Evolutionary conservation across 768 basidiomycete species (phyloP).

Genomic region (Agrocybe pediades): DNA sequence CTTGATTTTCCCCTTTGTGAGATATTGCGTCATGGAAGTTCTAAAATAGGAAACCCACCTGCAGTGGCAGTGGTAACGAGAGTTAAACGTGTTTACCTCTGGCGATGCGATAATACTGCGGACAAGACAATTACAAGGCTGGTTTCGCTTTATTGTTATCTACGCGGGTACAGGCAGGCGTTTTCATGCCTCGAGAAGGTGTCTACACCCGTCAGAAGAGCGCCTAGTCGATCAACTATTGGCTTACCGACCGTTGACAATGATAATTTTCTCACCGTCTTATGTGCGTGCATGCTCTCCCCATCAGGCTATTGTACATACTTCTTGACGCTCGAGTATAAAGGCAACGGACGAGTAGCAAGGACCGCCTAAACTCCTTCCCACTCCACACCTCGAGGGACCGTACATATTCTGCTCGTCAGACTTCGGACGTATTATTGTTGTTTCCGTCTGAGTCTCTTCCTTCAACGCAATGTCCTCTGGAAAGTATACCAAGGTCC

Average conservation of each 20-base stretch:
- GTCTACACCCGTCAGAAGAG: neutral
- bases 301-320: no score
- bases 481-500: constrained; percentile 7
- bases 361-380: neutral
- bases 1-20: neutral
- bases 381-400: neutral
- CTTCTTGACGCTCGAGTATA: neutral
- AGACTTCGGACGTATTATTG: neutral
- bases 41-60: neutral
- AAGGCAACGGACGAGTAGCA: neutral
- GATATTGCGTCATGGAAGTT: neutral
- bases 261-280: neutral
- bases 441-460: neutral
- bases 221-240: neutral
- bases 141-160: neutral
- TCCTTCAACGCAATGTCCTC: constrained; percentile 8
- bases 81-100: no score
- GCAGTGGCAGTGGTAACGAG: neutral
- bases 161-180: neutral
- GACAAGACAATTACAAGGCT: neutral
- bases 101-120: neutral
- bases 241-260: neutral
- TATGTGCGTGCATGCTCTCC: no score
- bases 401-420: no score
- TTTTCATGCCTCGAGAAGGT: neutral